Evolutionary conservation across 2,329 filamentous ascomycete genomes (phyloP).

Genomic region (Aureobasidium sp.): DNA sequence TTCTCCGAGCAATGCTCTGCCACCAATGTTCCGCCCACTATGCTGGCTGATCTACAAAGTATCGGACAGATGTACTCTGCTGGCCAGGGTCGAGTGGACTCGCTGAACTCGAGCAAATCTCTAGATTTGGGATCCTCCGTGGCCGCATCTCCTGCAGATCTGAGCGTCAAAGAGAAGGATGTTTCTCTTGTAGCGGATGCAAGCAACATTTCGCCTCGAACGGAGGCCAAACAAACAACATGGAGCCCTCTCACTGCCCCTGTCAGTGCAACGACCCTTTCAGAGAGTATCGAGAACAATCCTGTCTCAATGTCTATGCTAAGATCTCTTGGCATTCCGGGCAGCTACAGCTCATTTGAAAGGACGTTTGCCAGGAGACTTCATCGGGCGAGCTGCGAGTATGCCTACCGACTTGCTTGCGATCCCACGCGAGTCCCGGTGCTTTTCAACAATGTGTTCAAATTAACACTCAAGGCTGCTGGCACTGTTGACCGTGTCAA

Average conservation of each 20-base stretch:
- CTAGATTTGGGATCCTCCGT: not conserved
- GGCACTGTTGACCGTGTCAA: conserved; percentile 18
- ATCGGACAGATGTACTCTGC: not conserved
- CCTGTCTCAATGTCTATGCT: not conserved
- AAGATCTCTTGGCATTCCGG: conserved; percentile 28
- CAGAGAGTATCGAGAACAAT: not conserved
- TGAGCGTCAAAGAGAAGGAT: not conserved
- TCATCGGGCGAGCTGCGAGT: conserved; percentile 59
- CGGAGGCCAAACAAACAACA: not conserved
- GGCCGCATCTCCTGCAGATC: not conserved
- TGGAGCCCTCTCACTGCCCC: not conserved
- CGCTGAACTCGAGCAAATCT: not conserved
- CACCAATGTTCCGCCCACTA: not conserved
- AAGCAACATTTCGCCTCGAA: not conserved
- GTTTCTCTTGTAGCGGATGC: not conserved
- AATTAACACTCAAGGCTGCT: conserved; percentile 49
- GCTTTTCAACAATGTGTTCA: conserved; percentile 51
- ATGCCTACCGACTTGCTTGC: conserved; percentile 43
- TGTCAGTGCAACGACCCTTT: not conserved
- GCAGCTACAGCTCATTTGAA: conserved; percentile 57
- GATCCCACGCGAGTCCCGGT: conserved; percentile 32
- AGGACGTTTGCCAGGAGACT: conserved; percentile 63
- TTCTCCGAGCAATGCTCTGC: conserved; percentile 50
- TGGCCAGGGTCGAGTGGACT: not conserved
- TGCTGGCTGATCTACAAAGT: conserved; percentile 19